These are phyloP conservation scores for Septoria petroselini DNA, from an alignment of 2,329 filamentous ascomycete genomes.

Conservation along the genomic window DNA sequence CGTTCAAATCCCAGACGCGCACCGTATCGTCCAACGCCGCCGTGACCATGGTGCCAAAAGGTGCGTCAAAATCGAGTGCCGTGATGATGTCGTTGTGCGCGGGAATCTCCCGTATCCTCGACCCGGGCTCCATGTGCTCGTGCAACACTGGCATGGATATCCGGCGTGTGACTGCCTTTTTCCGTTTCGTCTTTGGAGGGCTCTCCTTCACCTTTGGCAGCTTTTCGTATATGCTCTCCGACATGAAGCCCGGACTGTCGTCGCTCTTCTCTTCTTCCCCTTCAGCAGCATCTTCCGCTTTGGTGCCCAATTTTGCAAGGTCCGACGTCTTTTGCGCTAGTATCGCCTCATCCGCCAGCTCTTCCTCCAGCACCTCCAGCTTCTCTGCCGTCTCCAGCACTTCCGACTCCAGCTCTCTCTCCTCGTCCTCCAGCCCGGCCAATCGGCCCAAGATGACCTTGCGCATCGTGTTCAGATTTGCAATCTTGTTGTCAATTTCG, in stretches of 20 bases:
- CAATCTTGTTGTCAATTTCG: conserved; percentile 95
- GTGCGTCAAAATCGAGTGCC: conserved; percentile 92
- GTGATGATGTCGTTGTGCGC: conserved; percentile 87
- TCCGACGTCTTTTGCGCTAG: conserved; percentile 42
- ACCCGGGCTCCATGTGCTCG: conserved; percentile 89
- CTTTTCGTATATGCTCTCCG: conserved; percentile 94
- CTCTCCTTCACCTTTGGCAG: conserved; percentile 55
- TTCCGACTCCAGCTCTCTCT: conserved; percentile 84
- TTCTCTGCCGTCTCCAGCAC: conserved; percentile 60
- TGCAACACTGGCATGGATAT: conserved; percentile 93
- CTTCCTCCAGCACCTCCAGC: conserved; percentile 62
- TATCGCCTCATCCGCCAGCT: conserved; percentile 51
- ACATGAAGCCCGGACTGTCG: conserved; percentile 75
- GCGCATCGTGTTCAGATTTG: conserved; percentile 88
- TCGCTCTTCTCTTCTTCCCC: conserved; percentile 43
- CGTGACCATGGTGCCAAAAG: conserved; percentile 91
- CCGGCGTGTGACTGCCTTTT: conserved; percentile 58
- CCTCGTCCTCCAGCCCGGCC: conserved; percentile 83
- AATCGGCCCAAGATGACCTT: conserved; percentile 85
- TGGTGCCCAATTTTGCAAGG: conserved; percentile 45
- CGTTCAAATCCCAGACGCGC: conserved; percentile 93
- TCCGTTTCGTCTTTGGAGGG: conserved; percentile 50
- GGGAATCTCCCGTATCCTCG: conserved; percentile 80
- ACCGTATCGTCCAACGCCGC: conserved; percentile 91
- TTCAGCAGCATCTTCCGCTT: conserved; percentile 49